phyloP scores from a whole-genome alignment of 2,329 filamentous ascomycete species.

The Phaeosphaeriaceae sp. region DNA sequence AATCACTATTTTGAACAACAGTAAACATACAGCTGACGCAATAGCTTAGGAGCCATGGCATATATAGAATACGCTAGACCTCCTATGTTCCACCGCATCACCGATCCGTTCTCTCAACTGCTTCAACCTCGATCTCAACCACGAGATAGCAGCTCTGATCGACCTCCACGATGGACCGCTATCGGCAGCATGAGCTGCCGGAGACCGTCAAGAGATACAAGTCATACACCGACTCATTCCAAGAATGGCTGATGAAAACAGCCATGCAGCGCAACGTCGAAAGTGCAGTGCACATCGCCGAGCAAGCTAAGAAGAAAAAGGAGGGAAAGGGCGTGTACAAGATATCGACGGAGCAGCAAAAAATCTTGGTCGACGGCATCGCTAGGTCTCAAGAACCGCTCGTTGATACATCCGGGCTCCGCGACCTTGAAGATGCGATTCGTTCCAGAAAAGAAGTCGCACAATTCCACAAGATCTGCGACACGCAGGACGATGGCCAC shows the following conservation, averaged over 20 bases:
- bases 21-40: not conserved
- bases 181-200: constrained; percentile 20
- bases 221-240: constrained; percentile 17
- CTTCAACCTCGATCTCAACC: not conserved
- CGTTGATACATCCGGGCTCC: constrained; percentile 16
- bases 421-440: constrained; percentile 24
- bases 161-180: constrained; percentile 19
- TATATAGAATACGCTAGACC: not conserved
- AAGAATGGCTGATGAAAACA: constrained; percentile 22
- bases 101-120: too few relatives aligned
- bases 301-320: constrained; percentile 2
- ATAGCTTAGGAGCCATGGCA: not conserved
- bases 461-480: constrained; percentile 10
- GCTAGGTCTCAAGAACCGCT: constrained; percentile 12
- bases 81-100: not conserved
- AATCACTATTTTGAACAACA: not conserved
- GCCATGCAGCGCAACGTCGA: constrained; percentile 19
- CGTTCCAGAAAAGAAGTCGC: constrained; percentile 23
- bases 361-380: constrained; percentile 18
- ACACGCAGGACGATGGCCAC: constrained; percentile 15
- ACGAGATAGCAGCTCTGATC: too few relatives aligned
- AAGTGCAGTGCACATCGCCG: constrained; percentile 6
- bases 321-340: constrained; percentile 9
- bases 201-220: constrained; percentile 27
- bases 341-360: constrained; percentile 10